Base-by-base conservation (phyloP, 495 filamentous ascomycete genomes). In the Penicillium maclennaniae region DNA sequence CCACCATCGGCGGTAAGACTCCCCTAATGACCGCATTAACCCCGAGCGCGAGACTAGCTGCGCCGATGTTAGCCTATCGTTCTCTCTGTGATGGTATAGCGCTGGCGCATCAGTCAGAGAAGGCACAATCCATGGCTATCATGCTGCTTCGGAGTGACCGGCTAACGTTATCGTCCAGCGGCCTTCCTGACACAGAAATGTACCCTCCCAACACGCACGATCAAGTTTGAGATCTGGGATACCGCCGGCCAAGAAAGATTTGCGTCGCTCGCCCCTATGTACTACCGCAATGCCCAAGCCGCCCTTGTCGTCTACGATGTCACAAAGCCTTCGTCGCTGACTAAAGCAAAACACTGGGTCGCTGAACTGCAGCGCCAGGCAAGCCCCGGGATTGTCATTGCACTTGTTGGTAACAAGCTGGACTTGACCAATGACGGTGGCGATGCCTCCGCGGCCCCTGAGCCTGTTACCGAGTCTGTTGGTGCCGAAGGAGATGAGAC, bases 211-310 rank as follows among this genome's bases (percentile, higher is more conserved):
- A 91, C 86, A 60, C 85, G 93, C 50, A 98, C 90, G 53, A 97
- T 98, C 78, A 98, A 98, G 74, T 98, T 98, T 62, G 93, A 98
- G 73, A 98, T 98, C 62, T 98, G 93, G 93, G 93, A 98, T 81
- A 98, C 93, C 5, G 93, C 95, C 28, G 93, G 93, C 63, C 93
- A 98, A 73, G 93, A 98, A 74, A 90, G 93, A 49, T 98, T 97
- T 69, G 93, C 93, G 52, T 93, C 88, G 23, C 84, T 97, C 37
- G 93, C 93, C 15, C 93, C 93, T 46, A 98, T 98, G 93, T 98
- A 98, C 81, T 98, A 98, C 78, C 92, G 93, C 73, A 98, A 98
- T 66, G 93, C 93, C 36, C 93, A 98, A 76, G 88, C 91, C 57
- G 93, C 93, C n/a, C 85, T 98, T 43, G 93, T 98, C 16, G 93